Evolutionary conservation across 805 yeast genomes (phyloP), one percentile per base, ranked within the genome.

Genomic region (Metschnikowia noctiluminum): DNA sequence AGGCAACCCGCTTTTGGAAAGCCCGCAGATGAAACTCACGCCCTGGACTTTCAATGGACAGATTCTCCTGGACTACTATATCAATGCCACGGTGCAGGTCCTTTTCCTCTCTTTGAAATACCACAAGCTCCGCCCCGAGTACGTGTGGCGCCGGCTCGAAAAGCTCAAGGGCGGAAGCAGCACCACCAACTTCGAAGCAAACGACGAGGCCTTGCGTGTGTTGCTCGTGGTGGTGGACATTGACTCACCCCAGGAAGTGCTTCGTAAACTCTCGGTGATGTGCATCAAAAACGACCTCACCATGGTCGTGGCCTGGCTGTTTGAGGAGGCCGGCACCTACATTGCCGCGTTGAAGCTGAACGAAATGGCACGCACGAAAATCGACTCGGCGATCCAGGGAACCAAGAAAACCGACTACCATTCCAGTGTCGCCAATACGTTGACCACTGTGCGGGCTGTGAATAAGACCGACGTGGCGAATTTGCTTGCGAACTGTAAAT

Each of bases 71-170:
- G 95, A 87, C 61, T 87, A 87, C 63, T 72, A 83, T 42, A 76
- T 87, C 13, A 82, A 78, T 48, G 70, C 82, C 30, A 65, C 77
- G 62, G 64, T 80, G 62, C 77, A 78, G 48, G 77, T 85, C 1
- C 57, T 87, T 0, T 85, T 86, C 54, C 69, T 87, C 3, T 81
- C 89, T 1, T 63, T 87, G 42, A 83, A 84, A 44, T 87, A 87
- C 61, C 89, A 85, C 60, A 86, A 85, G 62, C 67, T 87, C 36
- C 85, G 84, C 54, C 89, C 91, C 0, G 92, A 86, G 56, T 87
- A 87, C 57, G 75, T 87, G 3, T 77, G 79, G 65, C 79, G 79
- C 52, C 71, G 85, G 50, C 56, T 71, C 28, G 72, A 70, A 46
- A 73, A 84, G 45, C 54, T 71, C 34, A 68, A 69, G 49, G 67